Conservation (phyloP, 2,329 filamentous ascomycete genomes). For the Penicillium digitatum region DNA sequence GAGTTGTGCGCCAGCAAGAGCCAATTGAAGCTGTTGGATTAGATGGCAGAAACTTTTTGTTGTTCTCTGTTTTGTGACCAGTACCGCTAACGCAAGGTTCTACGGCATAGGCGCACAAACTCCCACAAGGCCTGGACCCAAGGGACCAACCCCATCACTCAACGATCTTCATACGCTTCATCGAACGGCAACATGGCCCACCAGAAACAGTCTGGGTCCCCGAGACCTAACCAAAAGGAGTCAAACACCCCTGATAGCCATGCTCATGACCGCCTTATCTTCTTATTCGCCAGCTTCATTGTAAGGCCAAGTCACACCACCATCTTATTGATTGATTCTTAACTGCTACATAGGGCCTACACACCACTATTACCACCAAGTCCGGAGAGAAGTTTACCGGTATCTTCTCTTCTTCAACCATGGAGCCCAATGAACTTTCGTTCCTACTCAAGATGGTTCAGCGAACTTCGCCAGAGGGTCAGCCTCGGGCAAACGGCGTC, state of each 20-base stretch:
- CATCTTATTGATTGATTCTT: constrained; percentile 14
- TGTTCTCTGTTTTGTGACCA: constrained; percentile 3
- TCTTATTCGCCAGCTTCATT: constrained; percentile 56
- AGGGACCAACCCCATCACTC: constrained; percentile 59
- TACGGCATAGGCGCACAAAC: constrained; percentile 46
- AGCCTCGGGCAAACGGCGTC: constrained; percentile 41
- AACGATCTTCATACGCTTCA: constrained; percentile 49
- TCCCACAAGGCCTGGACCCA: constrained; percentile 59
- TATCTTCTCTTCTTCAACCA: constrained; percentile 55
- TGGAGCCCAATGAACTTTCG: constrained; percentile 51
- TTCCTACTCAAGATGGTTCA: constrained; percentile 65
- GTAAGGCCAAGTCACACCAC: constrained; percentile 45
- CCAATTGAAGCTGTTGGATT: constrained; percentile 20
- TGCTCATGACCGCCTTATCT: constrained; percentile 58
- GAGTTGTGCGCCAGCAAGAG: constrained; percentile 13
- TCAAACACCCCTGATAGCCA: constrained; percentile 54
- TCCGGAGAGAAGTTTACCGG: constrained; percentile 60
- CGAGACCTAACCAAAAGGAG: constrained; percentile 46
- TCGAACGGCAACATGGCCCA: constrained; percentile 53
- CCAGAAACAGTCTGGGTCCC: constrained; percentile 39
- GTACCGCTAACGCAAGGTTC: constrained; percentile 21
- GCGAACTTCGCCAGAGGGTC: constrained; percentile 41
- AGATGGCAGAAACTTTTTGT: background rate
- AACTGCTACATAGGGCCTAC: constrained; percentile 48
- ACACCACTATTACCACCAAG: constrained; percentile 54